These are phyloP conservation scores for Lentinula lateritia DNA, from an alignment of 768 basidiomycete species.

Conservation along the genomic window DNA sequence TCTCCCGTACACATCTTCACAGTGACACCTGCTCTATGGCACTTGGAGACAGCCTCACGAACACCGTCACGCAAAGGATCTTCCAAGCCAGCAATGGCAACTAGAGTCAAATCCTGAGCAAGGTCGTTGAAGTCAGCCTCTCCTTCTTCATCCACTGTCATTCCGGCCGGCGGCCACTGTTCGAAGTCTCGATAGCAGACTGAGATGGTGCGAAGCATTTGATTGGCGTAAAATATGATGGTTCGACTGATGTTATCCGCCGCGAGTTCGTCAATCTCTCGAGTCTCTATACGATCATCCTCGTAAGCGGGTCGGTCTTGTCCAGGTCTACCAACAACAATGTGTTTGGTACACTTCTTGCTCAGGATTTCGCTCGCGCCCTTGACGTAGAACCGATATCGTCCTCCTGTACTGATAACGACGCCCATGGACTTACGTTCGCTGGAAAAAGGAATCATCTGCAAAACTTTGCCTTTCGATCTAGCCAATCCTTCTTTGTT, in stretches of 20 bases:
- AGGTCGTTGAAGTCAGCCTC: conserved; percentile 71
- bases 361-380: conserved; percentile 93
- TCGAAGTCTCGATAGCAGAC: conserved; percentile 88
- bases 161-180: conserved; percentile 72
- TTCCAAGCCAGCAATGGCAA: conserved; percentile 92
- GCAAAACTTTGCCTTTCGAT: conserved; percentile 53
- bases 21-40: conserved; percentile 81
- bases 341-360: conserved; percentile 66
- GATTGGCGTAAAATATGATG: conserved; percentile 97
- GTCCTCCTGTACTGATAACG: conserved; percentile 57
- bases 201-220: conserved; percentile 90
- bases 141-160: conserved; percentile 32
- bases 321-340: conserved; percentile 51
- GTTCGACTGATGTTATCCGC: conserved; percentile 84
- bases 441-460: conserved; percentile 92
- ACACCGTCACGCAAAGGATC: conserved; percentile 93
- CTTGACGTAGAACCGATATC: conserved; percentile 76
- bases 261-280: conserved; percentile 58
- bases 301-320: conserved; percentile 18
- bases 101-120: conserved; percentile 69
- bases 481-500: neutral
- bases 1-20: conserved; percentile 99
- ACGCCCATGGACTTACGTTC: conserved; percentile 95
- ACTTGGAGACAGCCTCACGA: conserved; percentile 80
- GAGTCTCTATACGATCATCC: conserved; percentile 42